Evolutionary conservation across 164 flowering plant species (phyloP), one percentile per base, ranked within the genome.

Genomic region (Echeveria elegans): DNA sequence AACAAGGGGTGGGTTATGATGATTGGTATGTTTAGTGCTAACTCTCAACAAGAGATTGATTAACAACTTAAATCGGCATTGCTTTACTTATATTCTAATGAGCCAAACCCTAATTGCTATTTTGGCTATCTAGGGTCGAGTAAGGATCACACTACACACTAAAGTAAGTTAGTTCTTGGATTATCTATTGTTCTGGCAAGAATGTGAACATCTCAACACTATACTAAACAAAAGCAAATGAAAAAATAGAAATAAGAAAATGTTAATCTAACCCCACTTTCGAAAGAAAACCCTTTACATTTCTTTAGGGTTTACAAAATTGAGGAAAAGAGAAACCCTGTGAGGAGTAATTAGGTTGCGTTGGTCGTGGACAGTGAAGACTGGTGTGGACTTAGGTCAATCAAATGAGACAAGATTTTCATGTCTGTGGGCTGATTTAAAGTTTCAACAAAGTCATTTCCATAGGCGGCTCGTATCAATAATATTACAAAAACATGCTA

Each of bases 151-250:
- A 50, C 56, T 50, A 50, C 9, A 47, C 12, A 16, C 52, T 2
- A n/a, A n/a, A n/a, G n/a, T 38, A 38, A 5, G 52, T 19, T 47
- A 5, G 5, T 47, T 47, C 21, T 15, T 19, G 19, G 21, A 19
- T 47, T 47, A 21, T 50, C 8, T 50, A n/a, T 50, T 15, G 56
- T 6, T 15, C 0, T 56, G 61, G 18, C 31, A 28, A 23, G 61
- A 56, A 56, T 56, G 32, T 56, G 61, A 29, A 56, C 61, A 26
- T n/a, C 58, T 24, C 58, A 52, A 52, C 26, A 52, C 29, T 52
- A 23, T 21, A 21, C 6, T 21, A 21, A 21, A 24, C 15, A 43
- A 43, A 43, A 43, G 16, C 18, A 43, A 38, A 43, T 43, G 16
- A 43, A 43, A 12, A 43, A 43, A 43, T 43, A 43, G 16, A 38